A percentile compares a stretch with the other conserved stretches of the same genome.
phyloP scores from a whole-genome alignment of 345 rosid genomes.

The Pseudoturritis turrita region DNA sequence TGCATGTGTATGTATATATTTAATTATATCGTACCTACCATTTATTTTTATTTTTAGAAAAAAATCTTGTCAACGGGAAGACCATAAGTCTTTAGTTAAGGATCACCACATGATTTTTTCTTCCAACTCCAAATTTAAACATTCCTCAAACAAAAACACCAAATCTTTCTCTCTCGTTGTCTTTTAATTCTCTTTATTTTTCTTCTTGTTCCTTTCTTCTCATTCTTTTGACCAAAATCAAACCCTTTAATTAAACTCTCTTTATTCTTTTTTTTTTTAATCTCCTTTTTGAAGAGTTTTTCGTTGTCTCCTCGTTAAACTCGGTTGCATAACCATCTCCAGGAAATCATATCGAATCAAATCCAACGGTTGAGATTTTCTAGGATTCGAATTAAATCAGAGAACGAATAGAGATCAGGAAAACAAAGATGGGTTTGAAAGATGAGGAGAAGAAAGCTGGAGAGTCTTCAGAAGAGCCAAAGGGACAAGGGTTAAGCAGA shows the following conservation, averaged over 20 bases:
- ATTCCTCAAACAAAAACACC: neutral
- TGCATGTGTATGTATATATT: neutral
- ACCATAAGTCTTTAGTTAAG: constrained; percentile 9
- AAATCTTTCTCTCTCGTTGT: neutral
- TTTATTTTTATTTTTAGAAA: neutral
- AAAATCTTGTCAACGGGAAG: neutral
- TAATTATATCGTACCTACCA: neutral
- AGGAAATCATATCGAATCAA: neutral
- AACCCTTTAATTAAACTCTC: neutral
- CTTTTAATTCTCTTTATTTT: neutral
- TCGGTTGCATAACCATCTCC: constrained; percentile 12
- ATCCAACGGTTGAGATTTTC: neutral
- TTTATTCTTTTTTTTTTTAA: neutral
- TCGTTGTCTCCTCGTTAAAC: constrained; percentile 8
- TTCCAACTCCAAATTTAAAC: constrained; percentile 15
- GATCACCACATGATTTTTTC: constrained; percentile 25
- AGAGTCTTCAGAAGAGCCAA: constrained; percentile 21
- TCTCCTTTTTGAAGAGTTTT: neutral
- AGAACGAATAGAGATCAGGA: neutral
- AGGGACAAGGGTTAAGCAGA: constrained; percentile 17
- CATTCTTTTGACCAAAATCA: neutral
- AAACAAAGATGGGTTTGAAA: constrained; percentile 25
- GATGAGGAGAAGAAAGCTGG: constrained; percentile 18
- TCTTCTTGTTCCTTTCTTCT: constrained; percentile 15
- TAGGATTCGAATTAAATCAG: neutral